Base-by-base conservation (phyloP, 768 basidiomycete species). In the button mushroom (Agaricus bisporus) region DNA sequence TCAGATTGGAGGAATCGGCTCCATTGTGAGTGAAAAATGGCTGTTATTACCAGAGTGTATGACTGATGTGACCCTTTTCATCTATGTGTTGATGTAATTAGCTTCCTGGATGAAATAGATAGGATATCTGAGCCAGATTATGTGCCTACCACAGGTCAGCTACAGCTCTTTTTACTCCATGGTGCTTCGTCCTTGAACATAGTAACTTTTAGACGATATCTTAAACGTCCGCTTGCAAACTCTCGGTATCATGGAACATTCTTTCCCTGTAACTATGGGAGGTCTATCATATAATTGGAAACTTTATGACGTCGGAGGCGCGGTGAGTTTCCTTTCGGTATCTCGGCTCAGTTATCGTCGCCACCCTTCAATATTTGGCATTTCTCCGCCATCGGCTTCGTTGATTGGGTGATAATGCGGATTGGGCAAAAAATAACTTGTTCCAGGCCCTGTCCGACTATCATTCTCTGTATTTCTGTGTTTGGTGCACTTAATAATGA, bases 231-330 rank as follows among this genome's bases (percentile, higher is more conserved):
- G 89, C 20, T 69, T 92, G 32, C 88, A 88, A 69, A 91, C 89
- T 0, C 68, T 91, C 11, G 89, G 89, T 2, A 83, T 91, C 18
- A 80, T 83, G 53, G 88, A 91, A 59, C 86, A 90, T 63, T 73
- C 79, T 1, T 88, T 89, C 64, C 78, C 83, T 52, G 80, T 90
- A 55, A 74, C 75, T 54, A 76, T 83, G 56, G 80, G 77, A 38
- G 83, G 84, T 2, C 74, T 72, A 52, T 74, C 74, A 41, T 87
- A 86, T 62, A 78, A 83, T 49, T 91, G 89, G 88, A 79, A 82
- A 54, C 71, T 91, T 51, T 92, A 86, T 64, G 90, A 92, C 64
- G 89, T 92, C 36, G 88, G 89, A 38, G 90, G 90, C 43, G 85
- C 86, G 48, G 85, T 90, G 63, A 64, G 86, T 75, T 43, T 46